These are phyloP conservation scores for Paraurostyla sp. DNA, from an alignment of 73 alveolate species.

Conservation along the genomic window DNA sequence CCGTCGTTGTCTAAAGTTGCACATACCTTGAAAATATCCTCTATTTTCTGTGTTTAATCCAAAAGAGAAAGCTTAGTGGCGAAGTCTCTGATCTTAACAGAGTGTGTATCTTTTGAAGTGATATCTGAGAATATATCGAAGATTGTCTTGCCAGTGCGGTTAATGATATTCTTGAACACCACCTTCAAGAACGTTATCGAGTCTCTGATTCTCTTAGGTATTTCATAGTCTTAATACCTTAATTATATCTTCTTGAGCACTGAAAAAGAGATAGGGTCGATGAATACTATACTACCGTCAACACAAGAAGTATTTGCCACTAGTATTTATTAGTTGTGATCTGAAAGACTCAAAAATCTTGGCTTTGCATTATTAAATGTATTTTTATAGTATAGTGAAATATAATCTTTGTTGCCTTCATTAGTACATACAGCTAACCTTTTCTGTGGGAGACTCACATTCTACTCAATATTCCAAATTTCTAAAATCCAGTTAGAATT, in stretches of 20 bases:
- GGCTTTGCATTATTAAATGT: conserved; percentile 69
- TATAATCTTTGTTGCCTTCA: conserved; percentile 64
- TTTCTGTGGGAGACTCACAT: conserved; percentile 61
- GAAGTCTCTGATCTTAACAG: conserved; percentile 58
- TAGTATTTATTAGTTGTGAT: conserved; percentile 51
- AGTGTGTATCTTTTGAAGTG: conserved; percentile 22
- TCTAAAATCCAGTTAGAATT: conserved; percentile 75
- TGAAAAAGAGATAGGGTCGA: conserved; percentile 77
- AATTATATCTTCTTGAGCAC: conserved; percentile 63
- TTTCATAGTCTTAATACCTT: conserved; percentile 64
- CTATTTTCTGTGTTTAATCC: conserved; percentile 17
- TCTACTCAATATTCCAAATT: conserved; percentile 74
- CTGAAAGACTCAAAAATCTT: conserved; percentile 57
- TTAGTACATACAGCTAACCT: conserved; percentile 67
- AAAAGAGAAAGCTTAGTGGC: conserved; percentile 17
- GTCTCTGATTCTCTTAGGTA: conserved; percentile 41
- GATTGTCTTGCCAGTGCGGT: conserved; percentile 8
- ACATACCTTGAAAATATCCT: conserved; percentile 65
- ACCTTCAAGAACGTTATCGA: conserved; percentile 44
- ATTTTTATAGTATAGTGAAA: conserved; percentile 49
- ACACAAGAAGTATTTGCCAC: conserved; percentile 79
- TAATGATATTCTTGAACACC: conserved; percentile 11
- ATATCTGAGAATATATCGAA: conserved; percentile 57
- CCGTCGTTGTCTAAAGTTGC: conserved; percentile 54
- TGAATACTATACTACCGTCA: conserved; percentile 73